Evolutionary conservation across 1,284 basidiomycete species (phyloP).

Genomic region (Sanguinoderma infundibulare): DNA sequence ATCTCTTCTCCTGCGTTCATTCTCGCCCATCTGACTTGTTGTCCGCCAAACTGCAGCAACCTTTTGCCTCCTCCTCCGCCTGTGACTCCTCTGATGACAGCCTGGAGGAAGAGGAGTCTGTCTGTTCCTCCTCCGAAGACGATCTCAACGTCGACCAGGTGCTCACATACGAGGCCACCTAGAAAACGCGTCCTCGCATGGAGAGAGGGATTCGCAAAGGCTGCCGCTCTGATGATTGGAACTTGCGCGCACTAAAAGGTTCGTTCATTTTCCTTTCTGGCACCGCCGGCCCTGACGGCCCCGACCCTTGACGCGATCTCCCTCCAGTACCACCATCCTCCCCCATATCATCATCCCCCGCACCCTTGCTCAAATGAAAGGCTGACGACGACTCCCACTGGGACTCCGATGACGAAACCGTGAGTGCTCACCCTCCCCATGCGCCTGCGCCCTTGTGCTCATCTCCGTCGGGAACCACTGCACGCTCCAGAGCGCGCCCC

Average conservation of each 20-base stretch:
- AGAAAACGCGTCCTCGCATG: conserved; percentile 58
- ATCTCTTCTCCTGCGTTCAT: too few species aligned
- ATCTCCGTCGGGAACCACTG: conserved; percentile 7
- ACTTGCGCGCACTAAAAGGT: conserved; percentile 23
- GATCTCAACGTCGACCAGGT: conserved; percentile 32
- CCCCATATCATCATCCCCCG: conserved; percentile 24
- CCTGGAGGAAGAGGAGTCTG: conserved; percentile 47
- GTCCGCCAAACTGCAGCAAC: too few species aligned
- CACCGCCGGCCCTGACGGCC: conserved; percentile 6
- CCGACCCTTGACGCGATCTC: conserved; percentile 12
- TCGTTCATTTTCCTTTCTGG: conserved; percentile 17
- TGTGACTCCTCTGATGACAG: conserved; percentile 41
- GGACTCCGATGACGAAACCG: conserved; percentile 49
- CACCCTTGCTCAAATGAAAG: conserved; percentile 48
- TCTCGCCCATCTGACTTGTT: too few species aligned
- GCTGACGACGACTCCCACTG: conserved; percentile 40
- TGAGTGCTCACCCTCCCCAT: conserved; percentile 38
- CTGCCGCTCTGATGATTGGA: conserved; percentile 7
- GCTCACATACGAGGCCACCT: conserved; percentile 52
- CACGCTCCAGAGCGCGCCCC: conserved; percentile 13
- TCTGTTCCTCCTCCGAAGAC: conserved; percentile 58
- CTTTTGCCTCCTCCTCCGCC: conserved; percentile 43
- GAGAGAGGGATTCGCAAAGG: conserved; percentile 50
- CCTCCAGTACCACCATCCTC: conserved; percentile 24
- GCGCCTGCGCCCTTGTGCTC: conserved; percentile 12